Conservation (phyloP, 2,329 filamentous ascomycete genomes). For the Colletotrichum musae region DNA sequence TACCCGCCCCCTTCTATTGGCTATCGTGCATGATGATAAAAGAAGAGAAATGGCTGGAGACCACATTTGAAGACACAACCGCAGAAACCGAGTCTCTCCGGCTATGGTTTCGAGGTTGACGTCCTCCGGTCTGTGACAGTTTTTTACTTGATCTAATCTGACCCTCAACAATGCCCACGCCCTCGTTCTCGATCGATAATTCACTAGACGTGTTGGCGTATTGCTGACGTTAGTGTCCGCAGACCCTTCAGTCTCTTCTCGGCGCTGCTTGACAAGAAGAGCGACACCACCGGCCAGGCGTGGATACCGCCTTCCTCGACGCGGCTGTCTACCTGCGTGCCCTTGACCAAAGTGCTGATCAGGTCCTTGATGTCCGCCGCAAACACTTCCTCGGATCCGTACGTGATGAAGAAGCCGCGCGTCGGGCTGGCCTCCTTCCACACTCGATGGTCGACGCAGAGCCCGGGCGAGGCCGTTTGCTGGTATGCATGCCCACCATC, state of each 20-base stretch:
- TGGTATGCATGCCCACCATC: constrained; percentile 52
- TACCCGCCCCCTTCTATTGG: constrained; percentile 22
- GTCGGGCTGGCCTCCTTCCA: constrained; percentile 78
- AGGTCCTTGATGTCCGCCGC: constrained; percentile 77
- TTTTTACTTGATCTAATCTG: constrained; percentile 78
- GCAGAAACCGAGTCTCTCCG: constrained; percentile 64
- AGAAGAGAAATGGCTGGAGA: constrained; percentile 52
- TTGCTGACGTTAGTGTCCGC: constrained; percentile 47
- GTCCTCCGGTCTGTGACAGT: constrained; percentile 57
- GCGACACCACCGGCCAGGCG: constrained; percentile 83
- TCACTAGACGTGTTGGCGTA: constrained; percentile 37
- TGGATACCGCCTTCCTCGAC: constrained; percentile 80
- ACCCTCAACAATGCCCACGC: constrained; percentile 46
- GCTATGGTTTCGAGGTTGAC: constrained; percentile 64
- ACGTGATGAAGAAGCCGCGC: constrained; percentile 78
- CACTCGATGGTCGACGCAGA: constrained; percentile 74
- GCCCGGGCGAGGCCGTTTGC: constrained; percentile 73
- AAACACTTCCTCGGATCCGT: constrained; percentile 84
- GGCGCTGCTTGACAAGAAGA: constrained; percentile 67
- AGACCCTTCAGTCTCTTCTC: constrained; percentile 68
- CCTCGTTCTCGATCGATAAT: not conserved
- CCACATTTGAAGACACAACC: constrained; percentile 41
- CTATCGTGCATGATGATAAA: constrained; percentile 58
- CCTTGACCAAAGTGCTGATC: constrained; percentile 67
- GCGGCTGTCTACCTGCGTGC: constrained; percentile 68